Conservation (phyloP, 2,329 filamentous ascomycete genomes). For the Penicillium corylophilum region DNA sequence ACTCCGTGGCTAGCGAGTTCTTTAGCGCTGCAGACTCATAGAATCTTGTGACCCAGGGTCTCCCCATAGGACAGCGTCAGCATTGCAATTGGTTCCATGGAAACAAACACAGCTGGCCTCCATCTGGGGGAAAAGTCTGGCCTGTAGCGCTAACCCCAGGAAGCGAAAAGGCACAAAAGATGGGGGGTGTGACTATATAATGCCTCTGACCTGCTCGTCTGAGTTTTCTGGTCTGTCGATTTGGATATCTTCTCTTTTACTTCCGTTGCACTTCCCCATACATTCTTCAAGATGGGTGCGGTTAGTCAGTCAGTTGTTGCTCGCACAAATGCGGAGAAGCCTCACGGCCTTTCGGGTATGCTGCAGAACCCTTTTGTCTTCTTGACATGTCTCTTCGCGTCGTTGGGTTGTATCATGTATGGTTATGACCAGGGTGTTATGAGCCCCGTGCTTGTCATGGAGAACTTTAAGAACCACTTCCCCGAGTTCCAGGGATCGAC, state of each 20-base stretch:
- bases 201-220: too few species aligned
- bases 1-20: too few species aligned
- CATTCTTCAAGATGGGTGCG: conserved; percentile 15
- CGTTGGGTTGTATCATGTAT: conserved; percentile 36
- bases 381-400: conserved; percentile 38
- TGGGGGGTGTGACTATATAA: too few species aligned
- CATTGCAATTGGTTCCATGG: too few species aligned
- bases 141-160: too few species aligned
- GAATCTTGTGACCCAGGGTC: too few species aligned
- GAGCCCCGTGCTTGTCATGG: conserved; percentile 36
- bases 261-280: background rate
- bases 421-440: conserved; percentile 41
- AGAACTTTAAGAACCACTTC: conserved; percentile 39
- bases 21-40: too few species aligned
- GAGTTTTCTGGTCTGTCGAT: too few species aligned
- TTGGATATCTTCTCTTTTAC: background rate
- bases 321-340: conserved; percentile 38
- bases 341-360: conserved; percentile 41
- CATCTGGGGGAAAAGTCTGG: too few species aligned
- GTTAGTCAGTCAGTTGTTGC: conserved; percentile 41
- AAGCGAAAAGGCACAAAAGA: too few species aligned
- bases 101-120: too few species aligned
- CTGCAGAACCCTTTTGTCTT: conserved; percentile 44
- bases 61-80: too few species aligned
- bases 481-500: conserved; percentile 32